These are phyloP conservation scores for Hondaea fermentalgiana DNA, from an alignment of 108 stramenopile species.

Conservation along the genomic window DNA sequence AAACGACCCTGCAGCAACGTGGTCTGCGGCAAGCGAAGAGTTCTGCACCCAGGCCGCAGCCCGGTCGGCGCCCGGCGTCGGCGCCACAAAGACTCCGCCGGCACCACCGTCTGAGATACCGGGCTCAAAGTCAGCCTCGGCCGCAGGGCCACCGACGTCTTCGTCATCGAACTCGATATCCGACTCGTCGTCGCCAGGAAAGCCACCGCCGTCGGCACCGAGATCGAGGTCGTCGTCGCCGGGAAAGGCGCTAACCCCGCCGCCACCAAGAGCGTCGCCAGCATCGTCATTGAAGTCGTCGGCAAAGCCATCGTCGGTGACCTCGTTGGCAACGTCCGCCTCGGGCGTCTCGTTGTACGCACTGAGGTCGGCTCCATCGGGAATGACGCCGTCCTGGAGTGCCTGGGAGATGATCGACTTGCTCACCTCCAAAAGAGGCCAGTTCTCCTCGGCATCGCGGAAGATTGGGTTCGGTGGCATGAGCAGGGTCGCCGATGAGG, in stretches of 20 bases:
- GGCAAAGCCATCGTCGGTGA: conserved; percentile 13
- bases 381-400: not conserved
- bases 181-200: not conserved
- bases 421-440: conserved; percentile 70
- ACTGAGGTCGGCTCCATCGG: not conserved
- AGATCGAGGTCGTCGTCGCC: conserved; percentile 24
- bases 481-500: conserved; percentile 57
- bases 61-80: conserved; percentile 63
- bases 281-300: not conserved
- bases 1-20: conserved; percentile 86
- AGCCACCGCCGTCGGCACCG: not conserved
- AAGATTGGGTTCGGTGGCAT: conserved; percentile 92
- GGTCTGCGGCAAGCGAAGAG: conserved; percentile 82
- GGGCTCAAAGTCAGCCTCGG: conserved; percentile 28
- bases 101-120: not conserved
- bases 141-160: not conserved
- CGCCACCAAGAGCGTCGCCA: not conserved
- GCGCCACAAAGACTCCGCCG: conserved; percentile 66
- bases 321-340: not conserved
- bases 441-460: conserved; percentile 62
- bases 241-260: not conserved
- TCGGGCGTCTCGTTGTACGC: conserved; percentile 1
- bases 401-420: not conserved
- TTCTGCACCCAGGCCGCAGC: conserved; percentile 79
- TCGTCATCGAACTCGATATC: not conserved